Conservation (phyloP, 331 rosid genomes). For the Malus hybrid region DNA sequence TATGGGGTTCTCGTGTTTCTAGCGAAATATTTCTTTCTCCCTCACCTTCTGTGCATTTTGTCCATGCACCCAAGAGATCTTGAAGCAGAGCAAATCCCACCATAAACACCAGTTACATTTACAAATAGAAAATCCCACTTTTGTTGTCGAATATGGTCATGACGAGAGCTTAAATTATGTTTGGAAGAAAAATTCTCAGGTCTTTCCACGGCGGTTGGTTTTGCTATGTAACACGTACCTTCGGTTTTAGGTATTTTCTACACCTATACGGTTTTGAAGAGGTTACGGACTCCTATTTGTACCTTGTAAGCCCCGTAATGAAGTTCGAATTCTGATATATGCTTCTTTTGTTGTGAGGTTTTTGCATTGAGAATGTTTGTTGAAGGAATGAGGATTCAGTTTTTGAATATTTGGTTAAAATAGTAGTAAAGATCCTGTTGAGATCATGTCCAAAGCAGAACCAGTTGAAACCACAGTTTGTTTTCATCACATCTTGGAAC, state of each 20-base stretch:
- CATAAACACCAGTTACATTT: conserved; percentile 12
- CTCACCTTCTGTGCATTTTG: conserved; percentile 59
- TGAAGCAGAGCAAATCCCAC: conserved; percentile 46
- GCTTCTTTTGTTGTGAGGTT: neutral
- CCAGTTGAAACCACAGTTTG: neutral
- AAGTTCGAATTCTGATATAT: neutral
- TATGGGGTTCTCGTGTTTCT: conserved; percentile 68
- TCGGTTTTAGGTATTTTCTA: neutral
- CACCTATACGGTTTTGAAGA: neutral
- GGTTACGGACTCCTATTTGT: neutral
- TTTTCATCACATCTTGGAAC: neutral
- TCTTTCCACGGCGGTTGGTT: neutral
- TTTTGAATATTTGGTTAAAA: neutral
- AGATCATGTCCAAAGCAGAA: neutral
- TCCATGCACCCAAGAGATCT: conserved; percentile 54
- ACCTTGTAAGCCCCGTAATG: neutral
- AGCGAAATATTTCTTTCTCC: conserved; percentile 55
- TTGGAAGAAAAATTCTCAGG: neutral
- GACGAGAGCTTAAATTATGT: neutral
- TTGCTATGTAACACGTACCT: neutral
- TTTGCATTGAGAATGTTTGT: neutral
- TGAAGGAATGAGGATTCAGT: neutral
- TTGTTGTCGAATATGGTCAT: neutral
- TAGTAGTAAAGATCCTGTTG: neutral
- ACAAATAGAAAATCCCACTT: neutral